These are phyloP conservation scores for Termitomyces sp. DNA, from an alignment of 768 basidiomycete species.

Conservation along the genomic window DNA sequence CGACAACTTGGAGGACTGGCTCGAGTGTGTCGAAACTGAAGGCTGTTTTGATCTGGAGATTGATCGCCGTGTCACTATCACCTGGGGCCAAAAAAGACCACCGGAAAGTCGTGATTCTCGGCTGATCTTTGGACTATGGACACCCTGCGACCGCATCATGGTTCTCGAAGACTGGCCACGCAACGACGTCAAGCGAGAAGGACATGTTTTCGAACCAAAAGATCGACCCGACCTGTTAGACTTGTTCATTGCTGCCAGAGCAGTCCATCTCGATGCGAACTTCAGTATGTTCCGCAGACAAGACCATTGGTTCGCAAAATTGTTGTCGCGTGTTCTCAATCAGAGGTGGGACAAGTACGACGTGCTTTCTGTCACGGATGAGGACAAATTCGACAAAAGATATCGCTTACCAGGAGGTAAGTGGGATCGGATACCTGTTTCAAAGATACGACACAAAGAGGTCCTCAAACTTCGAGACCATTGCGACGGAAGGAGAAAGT, in stretches of 20 bases:
- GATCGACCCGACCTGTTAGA: not conserved
- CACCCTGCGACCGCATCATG: not conserved
- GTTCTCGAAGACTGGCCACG: not conserved
- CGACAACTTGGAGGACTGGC: not conserved
- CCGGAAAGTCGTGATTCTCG: not conserved
- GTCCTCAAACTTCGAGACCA: not conserved
- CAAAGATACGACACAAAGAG: not conserved
- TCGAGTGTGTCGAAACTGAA: not conserved
- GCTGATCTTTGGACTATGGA: not conserved
- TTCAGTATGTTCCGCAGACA: conserved; percentile 1
- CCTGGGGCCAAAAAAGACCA: not conserved
- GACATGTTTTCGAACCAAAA: not conserved
- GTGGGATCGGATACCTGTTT: not conserved
- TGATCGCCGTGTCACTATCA: not conserved
- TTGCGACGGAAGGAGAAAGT: not conserved
- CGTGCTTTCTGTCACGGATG: not conserved
- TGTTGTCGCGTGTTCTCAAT: conserved; percentile 2
- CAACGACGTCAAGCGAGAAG: not conserved
- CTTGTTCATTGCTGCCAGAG: conserved; percentile 1
- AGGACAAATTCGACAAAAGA: not conserved
- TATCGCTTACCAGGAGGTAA: not conserved
- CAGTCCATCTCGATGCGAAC: not conserved
- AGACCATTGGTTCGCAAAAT: conserved; percentile 4
- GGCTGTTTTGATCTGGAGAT: not conserved
- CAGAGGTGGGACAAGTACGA: not conserved